Evolutionary conservation across 805 yeast species (phyloP), one percentile per base, ranked within the genome.

Genomic region (Nakazawaea wickerhamii): DNA sequence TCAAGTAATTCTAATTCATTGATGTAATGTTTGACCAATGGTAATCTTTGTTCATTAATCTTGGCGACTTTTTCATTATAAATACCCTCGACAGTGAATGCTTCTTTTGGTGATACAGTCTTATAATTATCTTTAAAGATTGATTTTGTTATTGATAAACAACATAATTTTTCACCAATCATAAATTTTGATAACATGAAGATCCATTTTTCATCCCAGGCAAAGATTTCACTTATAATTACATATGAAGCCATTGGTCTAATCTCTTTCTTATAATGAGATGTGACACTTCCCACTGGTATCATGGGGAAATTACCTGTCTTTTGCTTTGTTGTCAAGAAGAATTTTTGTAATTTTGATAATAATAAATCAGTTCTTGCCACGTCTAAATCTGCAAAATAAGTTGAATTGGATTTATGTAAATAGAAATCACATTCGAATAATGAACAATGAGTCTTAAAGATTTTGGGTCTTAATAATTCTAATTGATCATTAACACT

Each of bases 171-270:
- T 17, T 50, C 44, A 37, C 53, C 44, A 13, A 55, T 51, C 10
- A 71, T 73, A 54, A 88, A 87, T 52, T 76, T 71, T 32, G 84
- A 75, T 19, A 84, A 49, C 10, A 86, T 73, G 55, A 79, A 89
- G 11, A 90, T 53, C 96, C 96, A 88, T 60, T 89, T 90, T 26
- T 75, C 68, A 62, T 86, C 93, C 95, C 96, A 89, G 6, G 91
- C 82, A 5, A 84, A 57, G 15, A 90, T 71, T 30, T 77, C 66
- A 3, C 84, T 72, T 27, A 67, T 65, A 18, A 90, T 68, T 3
- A 63, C 49, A 57, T 80, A 90, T 20, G 53, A 51, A 43, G 73
- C 75, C 54, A 80, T 85, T 1, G 91, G 82, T 52, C 64, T 73
- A 56, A 91, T 78, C 54, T 90, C 96, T 48, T 72, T 75, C 48